Conservation (phyloP, 2,329 filamentous ascomycete species). For the Xylaria sp. region DNA sequence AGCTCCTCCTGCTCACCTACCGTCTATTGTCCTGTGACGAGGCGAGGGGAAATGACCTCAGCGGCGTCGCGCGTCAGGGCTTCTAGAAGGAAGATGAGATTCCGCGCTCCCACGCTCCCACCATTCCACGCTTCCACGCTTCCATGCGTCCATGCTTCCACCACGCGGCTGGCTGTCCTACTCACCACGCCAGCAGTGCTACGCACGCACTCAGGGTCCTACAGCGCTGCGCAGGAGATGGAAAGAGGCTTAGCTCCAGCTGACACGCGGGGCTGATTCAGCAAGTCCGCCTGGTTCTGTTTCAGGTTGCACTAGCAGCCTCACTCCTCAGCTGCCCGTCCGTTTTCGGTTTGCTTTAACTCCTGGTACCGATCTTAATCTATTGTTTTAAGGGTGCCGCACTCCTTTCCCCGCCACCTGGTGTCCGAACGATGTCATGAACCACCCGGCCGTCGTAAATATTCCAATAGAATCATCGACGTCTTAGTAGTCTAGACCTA, state of each 20-base stretch:
- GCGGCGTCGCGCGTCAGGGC: slow-evolving; percentile 18
- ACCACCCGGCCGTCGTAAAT: not conserved
- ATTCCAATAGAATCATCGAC: not conserved
- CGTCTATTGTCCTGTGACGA: not conserved
- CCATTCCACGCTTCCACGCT: too few relatives aligned
- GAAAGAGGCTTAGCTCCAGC: slow-evolving; percentile 19
- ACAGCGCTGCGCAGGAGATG: not conserved
- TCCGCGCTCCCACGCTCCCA: too few relatives aligned
- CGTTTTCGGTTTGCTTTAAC: not conserved
- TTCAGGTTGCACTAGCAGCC: slow-evolving; percentile 25
- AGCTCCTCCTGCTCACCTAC: not conserved
- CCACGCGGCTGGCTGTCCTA: too few relatives aligned
- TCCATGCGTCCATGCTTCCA: too few relatives aligned
- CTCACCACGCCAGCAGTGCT: too few relatives aligned
- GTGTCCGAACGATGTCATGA: not conserved
- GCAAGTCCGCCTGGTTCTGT: slow-evolving; percentile 24
- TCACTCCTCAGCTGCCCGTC: slow-evolving; percentile 23
- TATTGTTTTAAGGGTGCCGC: not conserved
- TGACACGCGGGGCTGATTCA: slow-evolving; percentile 24
- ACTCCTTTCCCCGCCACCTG: not conserved
- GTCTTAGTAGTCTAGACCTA: not conserved
- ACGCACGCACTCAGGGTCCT: too few relatives aligned
- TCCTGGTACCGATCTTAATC: not conserved
- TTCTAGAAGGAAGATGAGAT: slow-evolving; percentile 24
- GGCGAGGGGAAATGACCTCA: slow-evolving; percentile 7